Evolutionary conservation across 352 stramenopile species (phyloP).

Genomic region (Phytophthora macrochlamydospora): DNA sequence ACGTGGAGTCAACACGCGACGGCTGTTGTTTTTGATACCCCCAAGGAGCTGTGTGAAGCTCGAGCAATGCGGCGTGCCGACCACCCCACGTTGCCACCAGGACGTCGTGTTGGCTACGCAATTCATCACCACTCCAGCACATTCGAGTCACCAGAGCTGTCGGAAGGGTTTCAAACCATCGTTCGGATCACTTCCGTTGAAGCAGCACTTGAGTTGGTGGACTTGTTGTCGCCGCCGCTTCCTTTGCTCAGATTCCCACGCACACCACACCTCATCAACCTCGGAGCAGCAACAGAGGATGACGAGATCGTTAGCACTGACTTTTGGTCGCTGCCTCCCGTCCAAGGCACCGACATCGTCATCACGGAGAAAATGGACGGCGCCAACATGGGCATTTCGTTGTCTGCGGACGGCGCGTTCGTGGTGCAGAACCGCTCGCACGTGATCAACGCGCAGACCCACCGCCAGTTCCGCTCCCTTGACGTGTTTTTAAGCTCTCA

Average conservation of each 20-base stretch:
- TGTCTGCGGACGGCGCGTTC: conserved; percentile 52
- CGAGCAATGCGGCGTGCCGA: conserved; percentile 49
- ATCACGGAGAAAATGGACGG: conserved; percentile 88
- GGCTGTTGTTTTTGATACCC: conserved; percentile 65
- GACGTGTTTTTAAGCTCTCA: conserved; percentile 61
- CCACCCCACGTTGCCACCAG: conserved; percentile 52
- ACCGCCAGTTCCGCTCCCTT: conserved; percentile 71
- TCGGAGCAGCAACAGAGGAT: conserved; percentile 59
- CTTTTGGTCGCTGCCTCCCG: conserved; percentile 5
- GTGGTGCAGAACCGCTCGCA: conserved; percentile 84
- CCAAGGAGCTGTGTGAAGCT: conserved; percentile 42
- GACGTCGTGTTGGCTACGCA: conserved; percentile 42
- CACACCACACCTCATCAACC: conserved; percentile 62
- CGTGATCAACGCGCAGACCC: conserved; percentile 56
- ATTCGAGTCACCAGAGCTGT: conserved; percentile 44
- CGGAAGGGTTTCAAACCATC: conserved; percentile 56
- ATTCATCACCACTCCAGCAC: conserved; percentile 47
- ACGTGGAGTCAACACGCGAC: conserved; percentile 63
- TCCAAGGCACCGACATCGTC: conserved; percentile 36
- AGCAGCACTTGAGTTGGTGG: conserved; percentile 39
- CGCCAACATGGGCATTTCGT: conserved; percentile 82
- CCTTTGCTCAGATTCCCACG: conserved; percentile 65
- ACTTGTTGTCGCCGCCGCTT: conserved; percentile 43
- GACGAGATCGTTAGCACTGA: conserved; percentile 40
- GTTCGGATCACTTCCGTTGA: conserved; percentile 59